A percentile compares a stretch with the other conserved stretches of the same genome.
Evolutionary conservation across 441 rosid genomes (phyloP).

Genomic region (Adansonia grandidieri): DNA sequence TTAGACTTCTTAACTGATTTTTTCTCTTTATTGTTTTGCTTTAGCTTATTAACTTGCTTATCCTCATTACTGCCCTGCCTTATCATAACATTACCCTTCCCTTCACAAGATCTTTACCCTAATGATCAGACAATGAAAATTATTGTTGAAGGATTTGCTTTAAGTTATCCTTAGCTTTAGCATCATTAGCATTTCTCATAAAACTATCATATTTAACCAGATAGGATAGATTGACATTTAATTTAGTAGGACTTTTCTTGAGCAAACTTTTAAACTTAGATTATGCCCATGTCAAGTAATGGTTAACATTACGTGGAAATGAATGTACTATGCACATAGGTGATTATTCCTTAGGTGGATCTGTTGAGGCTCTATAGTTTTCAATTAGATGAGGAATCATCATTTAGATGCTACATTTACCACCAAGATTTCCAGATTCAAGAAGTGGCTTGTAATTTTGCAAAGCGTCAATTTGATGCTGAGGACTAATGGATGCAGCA

Average conservation of each 20-base stretch:
- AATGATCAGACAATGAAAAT: no score
- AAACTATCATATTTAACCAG: no score
- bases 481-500: slow-evolving; percentile 71
- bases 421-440: slow-evolving; percentile 95
- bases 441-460: slow-evolving; percentile 96
- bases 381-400: slow-evolving; percentile 95
- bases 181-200: no score
- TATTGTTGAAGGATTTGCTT: no score
- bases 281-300: slow-evolving; percentile 96
- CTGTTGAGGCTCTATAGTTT: slow-evolving; percentile 96
- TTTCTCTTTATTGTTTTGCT: no score
- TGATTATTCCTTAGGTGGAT: slow-evolving; percentile 98
- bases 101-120: no score
- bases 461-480: slow-evolving; percentile 70
- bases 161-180: no score
- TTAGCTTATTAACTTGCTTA: no score
- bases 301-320: slow-evolving; percentile 97
- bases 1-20: no score
- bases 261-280: slow-evolving; percentile 97
- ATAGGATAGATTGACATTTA: slow-evolving; percentile 42
- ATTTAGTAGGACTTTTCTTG: slow-evolving; percentile 94
- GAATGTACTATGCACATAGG: slow-evolving; percentile 99
- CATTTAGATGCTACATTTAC: slow-evolving; percentile 96
- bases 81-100: no score
- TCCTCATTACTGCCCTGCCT: no score